Conservation (phyloP, 1,284 basidiomycete species). For the Naganishia cerealis region DNA sequence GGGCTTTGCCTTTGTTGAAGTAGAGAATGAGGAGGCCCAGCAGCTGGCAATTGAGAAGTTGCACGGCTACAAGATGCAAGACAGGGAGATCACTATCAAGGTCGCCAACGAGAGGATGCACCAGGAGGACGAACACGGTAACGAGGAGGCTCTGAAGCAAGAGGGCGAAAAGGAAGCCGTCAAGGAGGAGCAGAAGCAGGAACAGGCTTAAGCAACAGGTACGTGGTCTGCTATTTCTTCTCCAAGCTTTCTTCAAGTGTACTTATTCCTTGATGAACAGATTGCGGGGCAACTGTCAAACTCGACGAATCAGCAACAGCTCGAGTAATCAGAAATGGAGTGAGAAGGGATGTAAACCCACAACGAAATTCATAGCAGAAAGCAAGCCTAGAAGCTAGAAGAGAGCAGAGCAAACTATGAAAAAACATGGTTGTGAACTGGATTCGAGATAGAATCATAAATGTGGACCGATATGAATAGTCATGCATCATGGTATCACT, state of each 20-base stretch:
- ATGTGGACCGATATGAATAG: not conserved
- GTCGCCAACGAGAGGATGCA: conserved; percentile 61
- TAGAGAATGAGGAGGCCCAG: conserved; percentile 78
- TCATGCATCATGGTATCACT: conserved; percentile 22
- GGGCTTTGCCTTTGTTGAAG: conserved; percentile 91
- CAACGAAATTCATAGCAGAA: not conserved
- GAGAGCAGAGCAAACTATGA: not conserved
- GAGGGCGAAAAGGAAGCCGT: conserved; percentile 26
- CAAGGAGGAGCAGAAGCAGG: conserved; percentile 24
- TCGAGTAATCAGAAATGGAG: not conserved
- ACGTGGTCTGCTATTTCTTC: not conserved
- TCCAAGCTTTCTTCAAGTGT: not conserved
- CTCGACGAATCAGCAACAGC: not conserved
- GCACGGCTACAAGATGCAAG: conserved; percentile 77
- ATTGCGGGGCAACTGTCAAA: not conserved
- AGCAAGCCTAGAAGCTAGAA: conserved; percentile 1
- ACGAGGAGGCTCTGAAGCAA: conserved; percentile 19
- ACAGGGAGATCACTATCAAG: conserved; percentile 79
- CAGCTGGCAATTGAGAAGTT: conserved; percentile 75
- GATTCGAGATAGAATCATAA: conserved; percentile 17
- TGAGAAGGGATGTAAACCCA: not conserved
- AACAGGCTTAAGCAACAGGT: conserved; percentile 13
- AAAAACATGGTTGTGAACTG: conserved; percentile 1
- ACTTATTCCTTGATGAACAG: not conserved
- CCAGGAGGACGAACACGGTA: conserved; percentile 15